Evolutionary conservation across 441 rosid species (phyloP).

Genomic region (Populus hybrid): DNA sequence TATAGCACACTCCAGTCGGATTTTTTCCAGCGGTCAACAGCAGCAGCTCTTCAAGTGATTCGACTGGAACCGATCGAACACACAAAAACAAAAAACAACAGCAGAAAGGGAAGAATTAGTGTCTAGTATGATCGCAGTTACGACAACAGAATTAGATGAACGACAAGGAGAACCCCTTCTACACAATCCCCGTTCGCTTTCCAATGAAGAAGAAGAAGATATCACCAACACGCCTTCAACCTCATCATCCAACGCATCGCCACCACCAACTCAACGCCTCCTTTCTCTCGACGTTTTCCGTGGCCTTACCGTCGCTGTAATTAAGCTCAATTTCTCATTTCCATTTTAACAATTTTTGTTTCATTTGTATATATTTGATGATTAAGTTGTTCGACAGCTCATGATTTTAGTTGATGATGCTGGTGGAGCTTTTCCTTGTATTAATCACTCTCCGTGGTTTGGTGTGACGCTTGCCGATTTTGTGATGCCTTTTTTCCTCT

Average conservation of each 20-base stretch:
- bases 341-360: background rate
- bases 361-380: background rate
- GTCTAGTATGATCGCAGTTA: conserved; percentile 26
- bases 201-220: conserved; percentile 18
- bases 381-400: conserved; percentile 32
- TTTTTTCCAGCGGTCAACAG: background rate
- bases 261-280: conserved; percentile 36
- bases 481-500: conserved; percentile 64
- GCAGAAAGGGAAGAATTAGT: conserved; percentile 1
- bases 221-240: conserved; percentile 21
- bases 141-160: conserved; percentile 24
- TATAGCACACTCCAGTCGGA: too few species aligned
- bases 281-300: conserved; percentile 59
- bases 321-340: background rate
- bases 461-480: conserved; percentile 58
- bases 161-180: conserved; percentile 26
- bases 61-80: background rate
- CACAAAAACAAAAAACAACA: background rate
- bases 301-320: conserved; percentile 62
- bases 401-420: conserved; percentile 68
- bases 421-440: conserved; percentile 59
- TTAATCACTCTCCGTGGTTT: conserved; percentile 65
- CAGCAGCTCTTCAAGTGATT: background rate
- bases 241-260: conserved; percentile 21
- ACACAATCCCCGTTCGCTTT: conserved; percentile 9